Base-by-base conservation (phyloP, 140 eudicot species). In the Erigeron philadelphicus region DNA sequence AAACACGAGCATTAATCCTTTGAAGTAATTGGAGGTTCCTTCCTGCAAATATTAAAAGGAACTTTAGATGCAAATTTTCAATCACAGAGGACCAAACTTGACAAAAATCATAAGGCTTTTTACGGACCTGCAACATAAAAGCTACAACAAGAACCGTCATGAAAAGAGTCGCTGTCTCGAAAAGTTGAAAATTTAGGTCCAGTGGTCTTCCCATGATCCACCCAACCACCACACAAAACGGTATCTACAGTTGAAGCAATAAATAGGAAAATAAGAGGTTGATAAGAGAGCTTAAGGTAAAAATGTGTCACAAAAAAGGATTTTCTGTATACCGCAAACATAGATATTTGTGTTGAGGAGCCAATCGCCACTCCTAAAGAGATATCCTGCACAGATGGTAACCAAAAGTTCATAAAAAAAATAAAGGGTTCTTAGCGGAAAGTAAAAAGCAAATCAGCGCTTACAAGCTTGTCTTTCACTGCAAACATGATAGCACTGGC, bases 401-500 rank as follows among this genome's bases (percentile, higher is more conserved):
- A 62, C 67, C 38, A 4, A 17, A 0, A 61, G 7, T 2, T 64
- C 44, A 62, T 6, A 17, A 16, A 62, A 10, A 12, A 10, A 66
- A 9, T 12, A 13, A 19, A 31, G 21, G 21, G 7, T 72, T 52
- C 13, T 52, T 46, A 44, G 61, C 41, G 23, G 38, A 49, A 70
- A 41, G 50, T n/a, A 64, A 43, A 46, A 2, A 25, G 57, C 6
- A 72, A 9, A n/a, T 10, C 73, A 79, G 25, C 16, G 62, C 95
- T 71, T 79, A 90, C 97, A 71, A 90, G 90, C 74, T 90, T 90
- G 79, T 90, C 87, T 81, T 87, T 90, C 43, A 81, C 41, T 0
- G 95, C 97, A 83, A 90, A 90, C 77, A 90, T 90, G 31, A 90
- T 68, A 31, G 97, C 97, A 64, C 97, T 85, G 1, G 95, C 97